Evolutionary conservation across 1,284 basidiomycete species (phyloP), one percentile per base, ranked within the genome.

Genomic region (Ceratobasidium sp.): DNA sequence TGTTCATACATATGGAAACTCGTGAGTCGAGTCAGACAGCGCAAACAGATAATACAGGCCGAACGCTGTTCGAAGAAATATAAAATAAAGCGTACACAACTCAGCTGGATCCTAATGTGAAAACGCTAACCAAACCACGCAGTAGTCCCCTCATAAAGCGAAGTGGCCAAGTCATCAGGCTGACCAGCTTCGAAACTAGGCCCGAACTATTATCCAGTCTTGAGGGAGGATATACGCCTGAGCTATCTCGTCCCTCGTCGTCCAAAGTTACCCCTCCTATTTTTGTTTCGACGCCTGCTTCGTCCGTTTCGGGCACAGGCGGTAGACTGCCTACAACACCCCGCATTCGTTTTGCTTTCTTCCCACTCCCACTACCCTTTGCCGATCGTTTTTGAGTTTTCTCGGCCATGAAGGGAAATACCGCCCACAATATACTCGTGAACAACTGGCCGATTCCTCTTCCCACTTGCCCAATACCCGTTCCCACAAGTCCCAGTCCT

Each of bases 341-440:
- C 27, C 57, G 33, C 14, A 44, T 8, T 19, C 57, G 57, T 60
- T 36, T 60, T 5, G 11, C 57, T 33, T 33, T 60, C 31, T 60
- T 60, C 19, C 57, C 57, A 7, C 33, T 60, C 19, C 57, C 57
- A 7, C 33, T 11, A 36, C 6, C 57, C 8, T 33, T 33, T 41
- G 36, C 36, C 6, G 36, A 11, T 11, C 36, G 36, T n/a, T 27
- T 44, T 29, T 19, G 36, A 57, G 15, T 29, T 3, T 57, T 29
- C n/a, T 57, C 24, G 54, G 54, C 29, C 31, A 41, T 60, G 41
- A 60, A 60, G 31, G 57, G 57, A 60, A 60, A 60, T 8, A 27
- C 19, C 17, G 31, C 6, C 19, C 57, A 60, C 19, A 60, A 29
- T 17, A 57, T 17, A 17, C 54, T 29, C 54, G 11, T 57, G 22